These are phyloP conservation scores for Exobasidium rhododendri DNA, from an alignment of 1,284 basidiomycete genomes.

Conservation along the genomic window DNA sequence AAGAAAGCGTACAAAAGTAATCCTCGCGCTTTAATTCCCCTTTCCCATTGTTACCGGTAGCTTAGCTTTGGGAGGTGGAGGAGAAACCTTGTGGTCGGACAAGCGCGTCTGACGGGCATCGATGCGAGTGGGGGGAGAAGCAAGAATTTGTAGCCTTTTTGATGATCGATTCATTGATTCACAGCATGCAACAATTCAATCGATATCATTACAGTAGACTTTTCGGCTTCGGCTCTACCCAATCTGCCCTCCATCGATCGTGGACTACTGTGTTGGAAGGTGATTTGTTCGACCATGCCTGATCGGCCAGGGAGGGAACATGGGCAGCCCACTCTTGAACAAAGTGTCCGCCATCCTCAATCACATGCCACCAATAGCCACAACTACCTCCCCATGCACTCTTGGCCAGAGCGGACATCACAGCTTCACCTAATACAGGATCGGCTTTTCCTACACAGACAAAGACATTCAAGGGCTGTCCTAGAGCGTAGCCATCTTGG, in stretches of 20 bases:
- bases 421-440: slow-evolving; percentile 9
- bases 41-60: no score
- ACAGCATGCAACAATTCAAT: no score
- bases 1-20: no score
- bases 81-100: no score
- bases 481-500: not conserved
- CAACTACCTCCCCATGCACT: not conserved
- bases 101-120: no score
- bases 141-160: no score
- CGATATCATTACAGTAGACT: not conserved
- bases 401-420: slow-evolving; percentile 5
- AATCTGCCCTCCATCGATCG: not conserved
- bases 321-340: slow-evolving; percentile 10
- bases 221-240: not conserved
- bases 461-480: slow-evolving; percentile 11
- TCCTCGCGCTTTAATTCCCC: no score
- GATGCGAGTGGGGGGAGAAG: no score
- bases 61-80: no score
- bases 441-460: slow-evolving; percentile 12
- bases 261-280: not conserved
- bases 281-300: not conserved
- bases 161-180: no score
- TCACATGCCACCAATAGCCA: slow-evolving; percentile 10
- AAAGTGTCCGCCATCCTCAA: slow-evolving; percentile 15
- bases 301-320: slow-evolving; percentile 1